A percentile compares a stretch with the other conserved stretches of the same genome.
Evolutionary conservation across 2,329 filamentous ascomycete species (phyloP).

Genomic region (Hymenoscyphus fructigenus): DNA sequence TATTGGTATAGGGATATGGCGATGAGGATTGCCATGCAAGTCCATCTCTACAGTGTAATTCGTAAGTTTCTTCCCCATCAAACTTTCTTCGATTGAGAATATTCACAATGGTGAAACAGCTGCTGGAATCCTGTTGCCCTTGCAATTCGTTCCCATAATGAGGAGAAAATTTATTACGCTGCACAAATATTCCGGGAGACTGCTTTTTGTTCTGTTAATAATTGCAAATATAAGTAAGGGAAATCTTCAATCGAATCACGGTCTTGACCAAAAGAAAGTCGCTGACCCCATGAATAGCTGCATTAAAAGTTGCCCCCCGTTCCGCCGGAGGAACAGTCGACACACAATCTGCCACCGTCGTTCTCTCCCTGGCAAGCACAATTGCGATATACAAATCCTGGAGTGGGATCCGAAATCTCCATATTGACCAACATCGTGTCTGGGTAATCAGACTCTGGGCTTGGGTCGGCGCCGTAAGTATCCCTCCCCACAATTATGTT

Average conservation of each 20-base stretch:
- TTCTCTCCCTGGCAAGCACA: slow-evolving; percentile 8
- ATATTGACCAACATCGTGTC: slow-evolving; percentile 16
- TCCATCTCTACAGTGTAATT: slow-evolving; percentile 20
- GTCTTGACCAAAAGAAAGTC: neutral
- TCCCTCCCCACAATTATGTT: too few relatives aligned
- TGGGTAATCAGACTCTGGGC: slow-evolving; percentile 19
- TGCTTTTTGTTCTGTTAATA: slow-evolving; percentile 12
- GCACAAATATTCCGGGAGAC: slow-evolving; percentile 14
- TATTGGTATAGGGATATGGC: slow-evolving; percentile 11
- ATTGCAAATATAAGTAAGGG: slow-evolving; percentile 21
- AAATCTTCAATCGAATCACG: neutral
- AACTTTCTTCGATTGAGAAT: too few relatives aligned
- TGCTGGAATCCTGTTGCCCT: slow-evolving; percentile 18
- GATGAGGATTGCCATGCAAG: slow-evolving; percentile 4
- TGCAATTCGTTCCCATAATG: slow-evolving; percentile 21
- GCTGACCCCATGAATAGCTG: slow-evolving; percentile 8
- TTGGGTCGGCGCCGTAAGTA: slow-evolving; percentile 14
- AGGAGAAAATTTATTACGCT: slow-evolving; percentile 14
- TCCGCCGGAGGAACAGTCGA: slow-evolving; percentile 17
- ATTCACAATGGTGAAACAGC: slow-evolving; percentile 8
- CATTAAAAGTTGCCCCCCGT: slow-evolving; percentile 3
- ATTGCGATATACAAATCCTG: slow-evolving; percentile 12
- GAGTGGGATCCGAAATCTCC: slow-evolving; percentile 8
- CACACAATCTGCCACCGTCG: slow-evolving; percentile 1
- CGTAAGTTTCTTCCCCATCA: slow-evolving; percentile 10